Evolutionary conservation across 108 stramenopile species (phyloP), one percentile per base, ranked within the genome.

Genomic region (Chaetoceros muelleri): DNA sequence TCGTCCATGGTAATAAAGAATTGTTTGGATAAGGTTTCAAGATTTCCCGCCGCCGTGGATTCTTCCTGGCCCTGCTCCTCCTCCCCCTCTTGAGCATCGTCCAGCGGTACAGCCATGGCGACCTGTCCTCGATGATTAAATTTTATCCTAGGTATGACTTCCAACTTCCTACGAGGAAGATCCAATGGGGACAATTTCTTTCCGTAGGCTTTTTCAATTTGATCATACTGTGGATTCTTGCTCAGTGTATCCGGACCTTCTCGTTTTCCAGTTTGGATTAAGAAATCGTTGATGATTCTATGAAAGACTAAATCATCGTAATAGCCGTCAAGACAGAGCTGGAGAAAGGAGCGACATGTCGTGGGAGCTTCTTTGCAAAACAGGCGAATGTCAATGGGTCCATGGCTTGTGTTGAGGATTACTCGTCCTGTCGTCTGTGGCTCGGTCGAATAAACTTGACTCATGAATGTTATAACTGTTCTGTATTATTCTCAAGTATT

Each of bases 1-100:
- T 90, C 87, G 61, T 95, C 93, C 29, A 98, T 71, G 13, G 95
- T 98, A 49, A 96, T 67, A 68, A 98, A 98, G 57, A 98, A 98
- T 71, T 98, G 97, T 46, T 84, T 80, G 26, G 84, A 88, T 55
- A 96, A 72, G 52, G 71, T 75, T 47, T 59, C 58, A 16, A 52
- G 66, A 52, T 57, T 53, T n/a, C n/a, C n/a, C n/a, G n/a, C n/a
- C n/a, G n/a, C n/a, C n/a, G n/a, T n/a, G n/a, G n/a, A n/a, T n/a
- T n/a, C n/a, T 22, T 78, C 66, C 21, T 66, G 78, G 44, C 67
- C 34, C 13, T 68, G 64, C 10, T 61, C 44, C 8, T 24, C n/a
- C 2, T 17, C 48, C 1, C 58, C 62, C 24, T 59, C 61, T 22
- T 52, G 23, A 20, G 10, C 28, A 13, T 62, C 59, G 18, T 75